These are phyloP conservation scores for Phoma sp. DNA, from an alignment of 2,329 filamentous ascomycete species.

Conservation along the genomic window DNA sequence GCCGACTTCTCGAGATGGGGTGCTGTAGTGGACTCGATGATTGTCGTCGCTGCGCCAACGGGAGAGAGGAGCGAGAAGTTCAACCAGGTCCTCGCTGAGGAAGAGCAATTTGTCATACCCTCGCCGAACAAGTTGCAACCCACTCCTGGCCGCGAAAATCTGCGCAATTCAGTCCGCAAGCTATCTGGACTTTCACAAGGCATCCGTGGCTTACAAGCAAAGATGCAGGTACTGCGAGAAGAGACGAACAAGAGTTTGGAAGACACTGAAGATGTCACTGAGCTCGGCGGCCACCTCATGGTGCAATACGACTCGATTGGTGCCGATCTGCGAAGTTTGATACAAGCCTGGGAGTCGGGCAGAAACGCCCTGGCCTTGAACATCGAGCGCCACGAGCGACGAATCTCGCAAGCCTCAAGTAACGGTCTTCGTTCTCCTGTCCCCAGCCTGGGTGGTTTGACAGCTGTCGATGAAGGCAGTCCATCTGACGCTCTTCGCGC, in stretches of 20 bases:
- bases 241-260: conserved; percentile 83
- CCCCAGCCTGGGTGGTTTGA: conserved; percentile 68
- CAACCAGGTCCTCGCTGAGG: conserved; percentile 73
- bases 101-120: conserved; percentile 66
- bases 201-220: conserved; percentile 90
- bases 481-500: conserved; percentile 75
- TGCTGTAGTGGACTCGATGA: conserved; percentile 76
- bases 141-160: conserved; percentile 79
- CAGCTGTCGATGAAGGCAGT: conserved; percentile 58
- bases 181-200: conserved; percentile 87
- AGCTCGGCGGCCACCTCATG: conserved; percentile 80
- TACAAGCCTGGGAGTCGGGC: conserved; percentile 64
- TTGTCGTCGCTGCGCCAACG: conserved; percentile 67
- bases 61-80: conserved; percentile 69
- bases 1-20: conserved; percentile 81
- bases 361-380: conserved; percentile 81
- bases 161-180: conserved; percentile 86
- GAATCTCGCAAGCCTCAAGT: conserved; percentile 58
- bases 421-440: conserved; percentile 57
- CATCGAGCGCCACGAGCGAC: conserved; percentile 77
- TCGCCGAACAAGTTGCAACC: conserved; percentile 63
- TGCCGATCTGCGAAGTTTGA: conserved; percentile 71
- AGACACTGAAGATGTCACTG: conserved; percentile 69
- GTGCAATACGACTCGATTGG: conserved; percentile 95
- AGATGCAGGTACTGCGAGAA: conserved; percentile 88